Evolutionary conservation across 352 stramenopile genomes (phyloP).

Genomic region (Peronospora belbahrii): DNA sequence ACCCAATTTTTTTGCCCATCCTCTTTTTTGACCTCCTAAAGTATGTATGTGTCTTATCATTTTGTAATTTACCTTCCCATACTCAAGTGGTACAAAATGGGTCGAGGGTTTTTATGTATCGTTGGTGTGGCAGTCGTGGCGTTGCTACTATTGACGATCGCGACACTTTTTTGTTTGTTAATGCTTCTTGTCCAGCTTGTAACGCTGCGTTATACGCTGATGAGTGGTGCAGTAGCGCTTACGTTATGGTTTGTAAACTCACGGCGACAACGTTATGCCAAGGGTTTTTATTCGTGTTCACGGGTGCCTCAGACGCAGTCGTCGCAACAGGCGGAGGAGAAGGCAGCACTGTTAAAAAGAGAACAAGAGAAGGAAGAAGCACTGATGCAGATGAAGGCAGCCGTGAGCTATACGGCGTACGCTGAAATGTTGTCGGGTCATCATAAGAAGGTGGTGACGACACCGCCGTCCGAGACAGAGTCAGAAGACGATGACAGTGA

Average conservation of each 20-base stretch:
- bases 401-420: constrained; percentile 5
- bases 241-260: constrained; percentile 20
- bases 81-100: constrained; percentile 5
- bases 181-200: constrained; percentile 21
- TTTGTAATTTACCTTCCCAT: constrained; percentile 12
- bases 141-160: constrained; percentile 16
- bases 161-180: constrained; percentile 8
- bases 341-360: neutral
- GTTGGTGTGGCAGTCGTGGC: constrained; percentile 7
- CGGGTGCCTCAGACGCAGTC: constrained; percentile 6
- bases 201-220: constrained; percentile 19
- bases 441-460: constrained; percentile 13
- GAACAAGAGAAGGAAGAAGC: constrained; percentile 6
- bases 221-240: constrained; percentile 5
- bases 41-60: neutral
- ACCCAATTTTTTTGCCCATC: constrained; percentile 1
- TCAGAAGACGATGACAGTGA: constrained; percentile 46
- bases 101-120: constrained; percentile 12
- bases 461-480: constrained; percentile 41
- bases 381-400: neutral
- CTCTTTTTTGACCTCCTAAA: neutral
- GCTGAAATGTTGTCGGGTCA: constrained; percentile 6
- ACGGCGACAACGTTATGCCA: constrained; percentile 21
- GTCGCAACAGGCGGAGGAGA: neutral
- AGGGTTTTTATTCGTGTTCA: constrained; percentile 25